Percentiles rank a stretch among this genome's conserved stretches.
Evolutionary conservation across 1,284 basidiomycete genomes (phyloP).

Genomic region (Puccinia hordei): DNA sequence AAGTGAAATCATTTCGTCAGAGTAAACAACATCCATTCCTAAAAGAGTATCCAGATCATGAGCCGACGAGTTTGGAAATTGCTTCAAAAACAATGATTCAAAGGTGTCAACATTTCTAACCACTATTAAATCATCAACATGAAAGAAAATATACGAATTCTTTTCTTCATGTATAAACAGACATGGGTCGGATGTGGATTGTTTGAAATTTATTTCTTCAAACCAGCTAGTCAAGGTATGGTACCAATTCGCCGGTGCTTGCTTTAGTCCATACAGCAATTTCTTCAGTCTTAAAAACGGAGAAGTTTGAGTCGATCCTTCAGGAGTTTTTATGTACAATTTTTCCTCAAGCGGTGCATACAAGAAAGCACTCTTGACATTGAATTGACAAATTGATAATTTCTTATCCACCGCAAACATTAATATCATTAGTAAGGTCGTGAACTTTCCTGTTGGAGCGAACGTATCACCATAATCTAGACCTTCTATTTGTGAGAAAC

Average conservation of each 20-base stretch:
- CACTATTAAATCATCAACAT: conserved; percentile 18
- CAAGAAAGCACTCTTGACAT: too few species aligned
- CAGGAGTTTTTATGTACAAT: conserved; percentile 60
- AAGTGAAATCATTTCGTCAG: not conserved
- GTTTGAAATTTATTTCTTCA: not conserved
- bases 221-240: too few species aligned
- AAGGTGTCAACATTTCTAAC: not conserved
- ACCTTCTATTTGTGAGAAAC: conserved; percentile 62
- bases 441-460: conserved; percentile 55
- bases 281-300: not conserved
- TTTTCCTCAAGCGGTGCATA: conserved; percentile 7
- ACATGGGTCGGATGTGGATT: not conserved
- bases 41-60: not conserved
- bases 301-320: conserved; percentile 51
- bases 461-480: conserved; percentile 63
- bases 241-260: not conserved
- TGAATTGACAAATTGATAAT: too few species aligned
- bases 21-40: not conserved
- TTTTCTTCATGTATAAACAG: not conserved
- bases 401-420: too few species aligned
- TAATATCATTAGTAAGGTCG: too few species aligned
- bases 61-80: conserved; percentile 5
- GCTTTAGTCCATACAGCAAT: conserved; percentile 10
- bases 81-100: not conserved
- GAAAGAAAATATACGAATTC: not conserved